Conservation (phyloP, 306 rosid genomes). For the Vigna reflexopilosa region DNA sequence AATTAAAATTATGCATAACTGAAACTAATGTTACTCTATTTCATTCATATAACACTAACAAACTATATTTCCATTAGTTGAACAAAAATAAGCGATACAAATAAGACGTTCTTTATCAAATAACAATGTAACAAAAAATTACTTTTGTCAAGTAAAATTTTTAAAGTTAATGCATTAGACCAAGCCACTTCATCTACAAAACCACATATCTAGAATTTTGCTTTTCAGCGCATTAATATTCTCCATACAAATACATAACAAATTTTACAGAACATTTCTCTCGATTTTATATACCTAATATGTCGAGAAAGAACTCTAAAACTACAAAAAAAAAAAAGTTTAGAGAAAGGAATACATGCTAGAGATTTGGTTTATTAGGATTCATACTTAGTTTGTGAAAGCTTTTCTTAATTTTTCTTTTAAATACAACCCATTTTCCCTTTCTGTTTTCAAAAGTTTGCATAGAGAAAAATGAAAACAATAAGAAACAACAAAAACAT, state of each 20-base stretch:
- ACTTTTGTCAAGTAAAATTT: no score
- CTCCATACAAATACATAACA: neutral
- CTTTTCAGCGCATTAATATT: conserved; percentile 18
- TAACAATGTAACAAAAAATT: no score
- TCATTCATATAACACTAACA: no score
- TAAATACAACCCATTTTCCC: neutral
- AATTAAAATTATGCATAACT: no score
- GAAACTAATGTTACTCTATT: no score
- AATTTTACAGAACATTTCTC: conserved; percentile 30
- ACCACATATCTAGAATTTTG: neutral
- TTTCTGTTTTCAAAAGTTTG: neutral
- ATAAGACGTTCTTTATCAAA: no score
- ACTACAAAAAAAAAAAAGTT: neutral
- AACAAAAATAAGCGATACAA: no score
- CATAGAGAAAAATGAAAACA: neutral
- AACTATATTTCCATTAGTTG: no score
- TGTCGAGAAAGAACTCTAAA: conserved; percentile 20
- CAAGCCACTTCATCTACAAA: neutral
- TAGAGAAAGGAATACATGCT: conserved; percentile 5
- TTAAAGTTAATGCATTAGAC: no score
- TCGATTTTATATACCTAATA: neutral
- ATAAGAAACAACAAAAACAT: neutral
- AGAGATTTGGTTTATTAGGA: neutral
- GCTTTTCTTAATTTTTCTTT: neutral
- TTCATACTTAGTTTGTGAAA: neutral